Conservation (phyloP, 1,139 yeast genomes). For the Taphrina sp. region DNA sequence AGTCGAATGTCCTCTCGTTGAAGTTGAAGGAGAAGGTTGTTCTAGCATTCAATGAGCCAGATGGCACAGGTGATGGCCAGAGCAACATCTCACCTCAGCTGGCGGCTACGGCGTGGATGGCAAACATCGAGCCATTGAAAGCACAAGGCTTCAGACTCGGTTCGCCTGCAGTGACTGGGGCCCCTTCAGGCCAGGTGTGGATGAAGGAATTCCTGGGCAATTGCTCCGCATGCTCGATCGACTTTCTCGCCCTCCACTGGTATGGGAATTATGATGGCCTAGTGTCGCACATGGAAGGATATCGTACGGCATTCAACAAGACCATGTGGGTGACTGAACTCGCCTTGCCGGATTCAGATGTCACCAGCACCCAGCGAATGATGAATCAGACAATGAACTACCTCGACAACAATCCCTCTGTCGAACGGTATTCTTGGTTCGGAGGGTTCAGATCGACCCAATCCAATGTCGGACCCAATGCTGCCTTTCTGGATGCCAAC, state of each 20-base stretch:
- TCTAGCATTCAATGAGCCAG: constrained; percentile 21
- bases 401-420: constrained; percentile 4
- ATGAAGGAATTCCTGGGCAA: constrained; percentile 13
- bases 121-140: constrained; percentile 6
- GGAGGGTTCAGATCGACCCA: background rate
- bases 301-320: background rate
- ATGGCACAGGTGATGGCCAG: constrained; percentile 10
- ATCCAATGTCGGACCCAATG: constrained; percentile 16
- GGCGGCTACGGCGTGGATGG: constrained; percentile 13
- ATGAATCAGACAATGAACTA: background rate
- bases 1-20: background rate
- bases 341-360: constrained; percentile 1
- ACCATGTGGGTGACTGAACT: constrained; percentile 18
- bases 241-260: constrained; percentile 11
- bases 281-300: constrained; percentile 3
- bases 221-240: constrained; percentile 10
- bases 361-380: background rate
- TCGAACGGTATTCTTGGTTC: constrained; percentile 21
- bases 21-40: background rate
- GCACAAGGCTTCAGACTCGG: constrained; percentile 2
- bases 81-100: constrained; percentile 2
- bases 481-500: constrained; percentile 3
- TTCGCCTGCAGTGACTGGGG: constrained; percentile 9
- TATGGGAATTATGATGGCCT: constrained; percentile 11
- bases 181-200: constrained; percentile 2